Base-by-base conservation (phyloP, 129 eudicot species). In the Flaveria ramosissima region DNA sequence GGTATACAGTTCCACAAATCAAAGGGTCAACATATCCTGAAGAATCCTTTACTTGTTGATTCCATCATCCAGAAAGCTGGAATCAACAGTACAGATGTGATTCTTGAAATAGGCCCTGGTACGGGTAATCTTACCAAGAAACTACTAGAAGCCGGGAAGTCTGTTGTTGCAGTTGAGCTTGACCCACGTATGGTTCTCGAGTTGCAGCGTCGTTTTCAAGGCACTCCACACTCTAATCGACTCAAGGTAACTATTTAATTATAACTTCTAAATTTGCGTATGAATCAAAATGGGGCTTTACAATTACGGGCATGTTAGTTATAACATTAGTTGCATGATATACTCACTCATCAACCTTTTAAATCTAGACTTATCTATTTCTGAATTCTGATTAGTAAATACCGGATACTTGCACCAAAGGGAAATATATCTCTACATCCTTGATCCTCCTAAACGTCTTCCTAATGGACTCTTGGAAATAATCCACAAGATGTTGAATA, bases 81-180 rank as follows among this genome's bases (percentile, higher is more conserved):
- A 3, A 89, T 94, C 23, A 87, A 89, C 16, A 73, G 85, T 43
- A 94, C 97, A 0, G 99, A 94, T 56, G 78, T 84, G 36, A 79
- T 94, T 56, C 97, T 94, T 42, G 99, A 94, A 79, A 94, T 94
- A 24, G 99, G 99, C 60, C 99, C 99, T 20, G 99, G 99, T 78
- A 94, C 99, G 0, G 99, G 97, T 66, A 94, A 94, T 73, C 86
- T 94, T 13, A 94, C 99, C 12, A 94, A 89, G 92, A 94, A 94
- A 84, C 96, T 94, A 79, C 92, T 94, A 1, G 99, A 94, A 71
- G 96, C 96, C 6, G 93, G 96, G 0, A 91, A 94, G 46, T 81
- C 87, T n/a, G 99, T 94, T 42, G 56, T 94, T 47, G 97, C 99
- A 1, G 99, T 94, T 50, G 99, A 94, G 82, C 89, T 94, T 62